Evolutionary conservation across 176 grass and related monocot genomes (phyloP).

Genomic region (Oryza meridionalis): DNA sequence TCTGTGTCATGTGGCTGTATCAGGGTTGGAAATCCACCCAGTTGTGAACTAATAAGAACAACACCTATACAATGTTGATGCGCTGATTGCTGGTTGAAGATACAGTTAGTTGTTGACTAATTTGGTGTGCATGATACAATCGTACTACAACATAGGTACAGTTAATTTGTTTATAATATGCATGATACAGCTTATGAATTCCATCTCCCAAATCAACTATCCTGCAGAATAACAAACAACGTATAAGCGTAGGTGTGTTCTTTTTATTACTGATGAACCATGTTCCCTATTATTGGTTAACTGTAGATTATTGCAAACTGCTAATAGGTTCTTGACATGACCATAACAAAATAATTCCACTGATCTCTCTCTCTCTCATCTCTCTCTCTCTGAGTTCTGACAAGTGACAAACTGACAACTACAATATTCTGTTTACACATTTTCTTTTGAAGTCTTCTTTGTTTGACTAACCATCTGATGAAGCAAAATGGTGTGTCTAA

Average conservation of each 20-base stretch:
- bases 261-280: not conserved
- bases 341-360: not conserved
- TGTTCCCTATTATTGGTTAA: not conserved
- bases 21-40: constrained; percentile 27
- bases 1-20: not conserved
- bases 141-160: not conserved
- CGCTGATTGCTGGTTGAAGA: not conserved
- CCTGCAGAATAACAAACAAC: not conserved
- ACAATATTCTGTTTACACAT: not conserved
- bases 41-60: constrained; percentile 41
- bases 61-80: constrained; percentile 10
- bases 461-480: not conserved
- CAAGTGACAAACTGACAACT: too few relatives aligned
- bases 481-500: not conserved
- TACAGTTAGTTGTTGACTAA: constrained; percentile 10
- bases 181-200: not conserved
- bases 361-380: not conserved
- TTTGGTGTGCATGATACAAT: constrained; percentile 10
- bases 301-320: not conserved
- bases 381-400: not conserved
- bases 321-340: not conserved
- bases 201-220: not conserved
- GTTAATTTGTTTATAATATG: not conserved
- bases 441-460: not conserved
- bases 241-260: not conserved